Conservation (phyloP, 371 early-diverging fungal species). For the Mortierella sp. region DNA sequence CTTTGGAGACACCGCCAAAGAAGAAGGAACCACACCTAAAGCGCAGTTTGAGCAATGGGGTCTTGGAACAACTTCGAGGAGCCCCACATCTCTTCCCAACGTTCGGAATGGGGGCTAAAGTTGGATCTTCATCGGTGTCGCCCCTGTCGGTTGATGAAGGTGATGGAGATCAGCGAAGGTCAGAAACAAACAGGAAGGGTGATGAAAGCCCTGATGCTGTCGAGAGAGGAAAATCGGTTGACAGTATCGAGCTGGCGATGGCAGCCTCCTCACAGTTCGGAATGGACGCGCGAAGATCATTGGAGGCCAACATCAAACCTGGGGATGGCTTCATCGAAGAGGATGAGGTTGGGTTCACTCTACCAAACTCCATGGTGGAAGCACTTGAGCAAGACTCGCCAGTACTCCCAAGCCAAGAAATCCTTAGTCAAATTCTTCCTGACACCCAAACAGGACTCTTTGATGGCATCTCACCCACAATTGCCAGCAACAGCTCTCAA, state of each 20-base stretch:
- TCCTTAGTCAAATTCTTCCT: conserved; percentile 15
- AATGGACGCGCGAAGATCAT: neutral
- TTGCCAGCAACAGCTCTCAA: conserved; percentile 2
- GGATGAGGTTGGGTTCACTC: conserved; percentile 9
- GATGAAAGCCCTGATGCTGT: neutral
- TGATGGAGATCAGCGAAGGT: conserved; percentile 4
- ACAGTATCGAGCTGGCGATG: neutral
- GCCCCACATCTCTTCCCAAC: conserved; percentile 2
- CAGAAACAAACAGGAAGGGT: neutral
- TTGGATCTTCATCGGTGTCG: conserved; percentile 17
- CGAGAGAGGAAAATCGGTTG: neutral
- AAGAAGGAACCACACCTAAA: neutral
- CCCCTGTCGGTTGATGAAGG: conserved; percentile 12
- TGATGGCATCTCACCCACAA: conserved; percentile 16
- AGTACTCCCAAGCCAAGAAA: neutral
- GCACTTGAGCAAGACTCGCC: conserved; percentile 12
- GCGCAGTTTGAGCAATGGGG: conserved; percentile 1
- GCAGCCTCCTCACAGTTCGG: neutral
- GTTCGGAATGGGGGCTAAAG: neutral
- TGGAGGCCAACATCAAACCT: neutral
- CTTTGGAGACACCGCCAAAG: conserved; percentile 43
- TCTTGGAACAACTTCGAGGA: conserved; percentile 35
- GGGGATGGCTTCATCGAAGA: neutral
- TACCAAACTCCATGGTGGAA: conserved; percentile 4
- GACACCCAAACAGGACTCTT: conserved; percentile 26